These are phyloP conservation scores for Komagataella mondaviorum DNA, from an alignment of 805 yeast species.

Conservation along the genomic window DNA sequence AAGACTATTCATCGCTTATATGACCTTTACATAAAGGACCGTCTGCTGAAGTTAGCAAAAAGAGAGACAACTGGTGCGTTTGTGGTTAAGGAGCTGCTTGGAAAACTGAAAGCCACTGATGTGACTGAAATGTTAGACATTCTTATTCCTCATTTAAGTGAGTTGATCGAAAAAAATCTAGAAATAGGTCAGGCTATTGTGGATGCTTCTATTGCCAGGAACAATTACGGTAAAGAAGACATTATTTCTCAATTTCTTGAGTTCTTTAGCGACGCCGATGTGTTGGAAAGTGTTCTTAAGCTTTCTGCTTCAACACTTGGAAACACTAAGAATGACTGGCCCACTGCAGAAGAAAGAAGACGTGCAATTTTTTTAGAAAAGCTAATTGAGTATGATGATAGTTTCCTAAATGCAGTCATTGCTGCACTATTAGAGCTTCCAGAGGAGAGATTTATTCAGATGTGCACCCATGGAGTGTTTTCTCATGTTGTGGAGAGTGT, in stretches of 20 bases:
- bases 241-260: slow-evolving; percentile 36
- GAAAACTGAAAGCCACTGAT: slow-evolving; percentile 48
- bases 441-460: slow-evolving; percentile 45
- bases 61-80: slow-evolving; percentile 79
- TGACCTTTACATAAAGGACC: slow-evolving; percentile 55
- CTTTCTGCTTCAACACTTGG: slow-evolving; percentile 64
- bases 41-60: slow-evolving; percentile 60
- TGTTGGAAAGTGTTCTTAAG: slow-evolving; percentile 56
- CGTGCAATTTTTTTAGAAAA: slow-evolving; percentile 63
- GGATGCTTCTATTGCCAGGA: slow-evolving; percentile 47
- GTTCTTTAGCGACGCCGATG: slow-evolving; percentile 27
- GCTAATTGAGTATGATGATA: slow-evolving; percentile 53
- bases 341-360: slow-evolving; percentile 80
- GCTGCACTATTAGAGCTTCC: slow-evolving; percentile 49
- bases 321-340: slow-evolving; percentile 81
- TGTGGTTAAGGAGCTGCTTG: slow-evolving; percentile 60
- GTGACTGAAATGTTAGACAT: slow-evolving; percentile 48
- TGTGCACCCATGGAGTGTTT: slow-evolving; percentile 84
- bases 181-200: slow-evolving; percentile 57
- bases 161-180: slow-evolving; percentile 50
- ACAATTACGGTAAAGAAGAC: slow-evolving; percentile 45
- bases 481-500: slow-evolving; percentile 76
- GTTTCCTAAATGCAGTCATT: slow-evolving; percentile 42
- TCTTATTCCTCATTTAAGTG: slow-evolving; percentile 52
- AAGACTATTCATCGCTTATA: slow-evolving; percentile 63